These are phyloP conservation scores for Brachypodium distachyon DNA, from an alignment of 202 grass and related monocot genomes.

Conservation along the genomic window DNA sequence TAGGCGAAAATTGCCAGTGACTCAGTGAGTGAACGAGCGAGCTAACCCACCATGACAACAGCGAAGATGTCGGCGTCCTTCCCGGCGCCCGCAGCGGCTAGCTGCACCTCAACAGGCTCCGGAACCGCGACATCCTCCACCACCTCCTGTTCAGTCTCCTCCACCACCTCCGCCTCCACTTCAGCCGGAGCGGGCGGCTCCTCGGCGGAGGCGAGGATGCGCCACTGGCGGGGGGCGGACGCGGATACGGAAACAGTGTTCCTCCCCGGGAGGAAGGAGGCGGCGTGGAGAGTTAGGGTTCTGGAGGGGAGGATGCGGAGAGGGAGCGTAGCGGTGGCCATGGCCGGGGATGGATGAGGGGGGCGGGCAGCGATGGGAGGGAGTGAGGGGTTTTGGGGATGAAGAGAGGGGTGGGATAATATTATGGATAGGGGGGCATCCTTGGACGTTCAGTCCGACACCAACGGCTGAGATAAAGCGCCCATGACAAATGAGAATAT, in stretches of 20 bases:
- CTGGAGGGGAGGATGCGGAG: conserved; percentile 32
- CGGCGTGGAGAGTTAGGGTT: background rate
- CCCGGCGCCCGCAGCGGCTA: conserved; percentile 35
- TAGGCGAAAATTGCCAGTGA: background rate
- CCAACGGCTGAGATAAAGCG: background rate
- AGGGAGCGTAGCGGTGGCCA: conserved; percentile 53
- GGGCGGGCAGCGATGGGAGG: background rate
- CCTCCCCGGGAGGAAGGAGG: background rate
- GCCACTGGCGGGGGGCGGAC: conserved; percentile 18
- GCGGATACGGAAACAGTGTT: background rate
- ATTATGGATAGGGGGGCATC: conserved; percentile 37
- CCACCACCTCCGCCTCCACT: background rate
- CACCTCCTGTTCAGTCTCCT: conserved; percentile 1
- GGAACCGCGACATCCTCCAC: conserved; percentile 7
- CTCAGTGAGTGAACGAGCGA: background rate
- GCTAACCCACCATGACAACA: conserved; percentile 71
- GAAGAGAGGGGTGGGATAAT: conserved; percentile 32
- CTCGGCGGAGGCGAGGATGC: conserved; percentile 30
- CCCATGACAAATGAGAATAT: too few species aligned
- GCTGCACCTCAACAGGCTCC: conserved; percentile 64
- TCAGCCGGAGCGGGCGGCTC: conserved; percentile 33
- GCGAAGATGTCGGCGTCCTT: conserved; percentile 93
- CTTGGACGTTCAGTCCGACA: background rate
- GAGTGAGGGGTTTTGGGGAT: background rate
- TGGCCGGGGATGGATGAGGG: conserved; percentile 14